Evolutionary conservation across 1,139 yeast species (phyloP).

Genomic region (Debaryomyces singareniensis): DNA sequence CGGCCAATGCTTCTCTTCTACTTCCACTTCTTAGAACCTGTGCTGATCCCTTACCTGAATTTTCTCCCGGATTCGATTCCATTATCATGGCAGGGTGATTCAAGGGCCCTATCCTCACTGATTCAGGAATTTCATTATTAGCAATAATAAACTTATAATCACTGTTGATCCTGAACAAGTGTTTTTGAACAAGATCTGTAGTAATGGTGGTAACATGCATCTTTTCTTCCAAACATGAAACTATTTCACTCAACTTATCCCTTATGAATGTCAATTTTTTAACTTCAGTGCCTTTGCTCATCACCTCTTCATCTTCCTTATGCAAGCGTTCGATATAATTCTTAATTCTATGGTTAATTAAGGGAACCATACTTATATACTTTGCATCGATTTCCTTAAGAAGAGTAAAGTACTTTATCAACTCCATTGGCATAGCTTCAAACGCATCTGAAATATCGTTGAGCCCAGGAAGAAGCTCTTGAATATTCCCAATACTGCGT

Average conservation of each 20-base stretch:
- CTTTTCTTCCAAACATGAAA: conserved; percentile 93
- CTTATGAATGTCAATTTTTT: conserved; percentile 31
- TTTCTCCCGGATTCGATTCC: conserved; percentile 41
- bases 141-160: conserved; percentile 68
- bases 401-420: conserved; percentile 79
- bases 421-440: conserved; percentile 83
- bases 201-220: conserved; percentile 97
- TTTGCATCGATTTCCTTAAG: conserved; percentile 93
- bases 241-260: conserved; percentile 55
- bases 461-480: conserved; percentile 70
- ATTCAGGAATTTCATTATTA: conserved; percentile 70
- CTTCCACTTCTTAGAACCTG: conserved; percentile 75
- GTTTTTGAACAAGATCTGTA: conserved; percentile 66
- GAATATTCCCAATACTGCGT: conserved; percentile 26
- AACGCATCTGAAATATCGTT: conserved; percentile 89
- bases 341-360: conserved; percentile 52
- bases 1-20: conserved; percentile 89
- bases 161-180: conserved; percentile 67
- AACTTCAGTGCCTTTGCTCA: conserved; percentile 6
- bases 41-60: conserved; percentile 37
- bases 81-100: conserved; percentile 85
- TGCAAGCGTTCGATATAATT: conserved; percentile 46
- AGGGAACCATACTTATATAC: conserved; percentile 71
- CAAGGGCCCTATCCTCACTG: conserved; percentile 60
- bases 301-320: conserved; percentile 6